These are phyloP conservation scores for Pseudocercospora eumusae DNA, from an alignment of 2,329 filamentous ascomycete genomes.

Conservation along the genomic window DNA sequence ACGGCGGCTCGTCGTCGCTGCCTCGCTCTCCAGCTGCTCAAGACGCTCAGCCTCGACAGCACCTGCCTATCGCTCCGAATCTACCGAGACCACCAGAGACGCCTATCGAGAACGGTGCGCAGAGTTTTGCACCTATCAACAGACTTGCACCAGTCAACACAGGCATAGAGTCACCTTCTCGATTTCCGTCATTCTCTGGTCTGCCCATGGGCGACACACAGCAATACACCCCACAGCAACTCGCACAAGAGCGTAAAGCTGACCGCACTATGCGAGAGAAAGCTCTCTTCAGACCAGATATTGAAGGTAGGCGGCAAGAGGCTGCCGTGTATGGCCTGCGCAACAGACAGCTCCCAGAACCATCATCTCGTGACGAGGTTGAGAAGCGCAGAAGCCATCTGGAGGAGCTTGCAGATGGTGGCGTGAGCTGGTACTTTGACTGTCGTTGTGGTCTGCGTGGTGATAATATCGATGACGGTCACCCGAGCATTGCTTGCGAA, in stretches of 20 bases:
- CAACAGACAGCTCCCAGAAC: conserved; percentile 4
- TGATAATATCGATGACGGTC: conserved; percentile 4
- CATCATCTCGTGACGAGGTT: background rate
- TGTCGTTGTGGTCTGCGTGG: conserved; percentile 5
- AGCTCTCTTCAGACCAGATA: background rate
- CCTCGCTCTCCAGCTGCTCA: conserved; percentile 3
- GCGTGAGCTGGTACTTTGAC: conserved; percentile 8
- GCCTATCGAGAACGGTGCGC: background rate
- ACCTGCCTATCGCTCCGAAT: conserved; percentile 3
- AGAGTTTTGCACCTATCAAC: conserved; percentile 5
- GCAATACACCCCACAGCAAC: conserved; percentile 7
- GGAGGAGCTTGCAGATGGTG: conserved; percentile 6
- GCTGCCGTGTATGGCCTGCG: background rate
- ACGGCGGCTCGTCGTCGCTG: conserved; percentile 2
- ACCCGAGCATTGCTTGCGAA: conserved; percentile 7
- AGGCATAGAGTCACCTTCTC: background rate
- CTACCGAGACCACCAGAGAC: background rate
- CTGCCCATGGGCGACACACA: conserved; percentile 7
- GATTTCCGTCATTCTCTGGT: conserved; percentile 8
- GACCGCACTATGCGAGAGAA: conserved; percentile 5
- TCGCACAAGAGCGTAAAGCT: conserved; percentile 9
- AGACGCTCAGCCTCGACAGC: background rate
- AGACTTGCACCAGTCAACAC: conserved; percentile 1
- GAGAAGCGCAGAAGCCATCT: background rate
- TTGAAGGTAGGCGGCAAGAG: background rate